Evolutionary conservation across 768 basidiomycete genomes (phyloP), one percentile per base, ranked within the genome.

Genomic region (Wakefieldia striispora): DNA sequence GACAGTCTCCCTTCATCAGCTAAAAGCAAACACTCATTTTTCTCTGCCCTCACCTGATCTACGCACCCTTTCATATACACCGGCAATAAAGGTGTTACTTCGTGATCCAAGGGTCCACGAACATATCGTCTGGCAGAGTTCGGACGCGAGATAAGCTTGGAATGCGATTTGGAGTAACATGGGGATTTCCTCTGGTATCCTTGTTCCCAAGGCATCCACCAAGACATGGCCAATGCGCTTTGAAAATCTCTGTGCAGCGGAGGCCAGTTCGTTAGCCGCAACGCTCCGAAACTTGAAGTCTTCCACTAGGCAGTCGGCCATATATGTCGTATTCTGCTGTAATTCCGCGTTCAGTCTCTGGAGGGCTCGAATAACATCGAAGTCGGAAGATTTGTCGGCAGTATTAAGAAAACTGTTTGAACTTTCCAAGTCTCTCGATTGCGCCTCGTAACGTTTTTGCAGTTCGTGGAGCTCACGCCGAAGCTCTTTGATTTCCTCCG

Each of bases 281-380:
- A 20, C 0, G n/a, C 40, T 41, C 11, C 19, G 1, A 17, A 53
- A 55, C 36, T 45, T 43, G 17, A 55, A 23, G 3, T 23, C 19
- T 17, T 42, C 33, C 17, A 17, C 20, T 11, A 55, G 20, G 12
- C 16, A 53, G 8, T 55, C 54, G 4, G 47, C 51, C 47, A 55
- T 55, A 10, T 53, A 49, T 27, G 36, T 49, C 4, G 47, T 21
- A 19, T 43, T 43, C 17, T 53, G 51, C 46, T 55, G 47, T 2
- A 49, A n/a, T n/a, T 55, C 50, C 11, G 47, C 54, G 33, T 55
- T 55, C 36, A 55, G 38, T 33, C 33, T 55, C 35, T 48, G 43
- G 7, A 53, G 35, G 21, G 39, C 54, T 3, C 21, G 19, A 14
- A 45, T 48, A 14, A 55, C 20, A 29, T 54, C 54, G 14, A 43